Evolutionary conservation across 2,329 filamentous ascomycete species (phyloP).

Genomic region (Tolypocladium inflatum): DNA sequence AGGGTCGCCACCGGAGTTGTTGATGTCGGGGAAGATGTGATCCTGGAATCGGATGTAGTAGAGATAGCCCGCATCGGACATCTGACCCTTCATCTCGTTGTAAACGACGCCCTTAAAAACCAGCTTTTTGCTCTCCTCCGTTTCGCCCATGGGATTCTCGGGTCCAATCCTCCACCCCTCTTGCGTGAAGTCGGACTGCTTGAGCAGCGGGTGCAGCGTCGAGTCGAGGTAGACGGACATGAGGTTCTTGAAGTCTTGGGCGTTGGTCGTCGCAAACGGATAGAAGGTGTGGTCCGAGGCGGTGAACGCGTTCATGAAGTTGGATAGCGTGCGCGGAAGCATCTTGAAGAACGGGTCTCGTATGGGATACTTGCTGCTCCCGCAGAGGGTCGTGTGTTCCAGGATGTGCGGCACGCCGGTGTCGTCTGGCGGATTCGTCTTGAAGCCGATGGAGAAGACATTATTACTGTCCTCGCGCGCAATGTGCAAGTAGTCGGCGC

Average conservation of each 20-base stretch:
- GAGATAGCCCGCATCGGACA: constrained; percentile 93
- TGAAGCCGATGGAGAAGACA: constrained; percentile 98
- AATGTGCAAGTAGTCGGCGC: constrained; percentile 91
- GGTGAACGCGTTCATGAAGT: constrained; percentile 99
- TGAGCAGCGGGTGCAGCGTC: constrained; percentile 80
- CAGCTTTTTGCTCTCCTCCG: constrained; percentile 53
- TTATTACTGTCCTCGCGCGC: constrained; percentile 95
- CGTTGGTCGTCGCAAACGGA: constrained; percentile 93
- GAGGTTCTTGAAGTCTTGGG: constrained; percentile 89
- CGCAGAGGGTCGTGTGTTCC: constrained; percentile 94
- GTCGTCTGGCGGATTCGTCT: constrained; percentile 94
- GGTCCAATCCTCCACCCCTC: constrained; percentile 96
- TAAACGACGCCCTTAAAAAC: constrained; percentile 98
- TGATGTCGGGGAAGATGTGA: constrained; percentile 84
- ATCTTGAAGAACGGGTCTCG: constrained; percentile 99
- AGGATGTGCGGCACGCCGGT: constrained; percentile 95
- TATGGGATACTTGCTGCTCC: constrained; percentile 92
- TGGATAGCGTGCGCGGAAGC: constrained; percentile 94
- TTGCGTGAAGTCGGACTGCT: constrained; percentile 86
- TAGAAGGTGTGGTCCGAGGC: constrained; percentile 95
- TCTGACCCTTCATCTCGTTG: constrained; percentile 99
- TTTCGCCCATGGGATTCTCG: constrained; percentile 63
- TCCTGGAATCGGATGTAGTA: constrained; percentile 96
- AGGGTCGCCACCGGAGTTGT: constrained; percentile 95
- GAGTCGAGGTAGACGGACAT: constrained; percentile 96